Evolutionary conservation across 2,329 filamentous ascomycete genomes (phyloP), one percentile per base, ranked within the genome.

Genomic region (Chaetomiaceae sp.): DNA sequence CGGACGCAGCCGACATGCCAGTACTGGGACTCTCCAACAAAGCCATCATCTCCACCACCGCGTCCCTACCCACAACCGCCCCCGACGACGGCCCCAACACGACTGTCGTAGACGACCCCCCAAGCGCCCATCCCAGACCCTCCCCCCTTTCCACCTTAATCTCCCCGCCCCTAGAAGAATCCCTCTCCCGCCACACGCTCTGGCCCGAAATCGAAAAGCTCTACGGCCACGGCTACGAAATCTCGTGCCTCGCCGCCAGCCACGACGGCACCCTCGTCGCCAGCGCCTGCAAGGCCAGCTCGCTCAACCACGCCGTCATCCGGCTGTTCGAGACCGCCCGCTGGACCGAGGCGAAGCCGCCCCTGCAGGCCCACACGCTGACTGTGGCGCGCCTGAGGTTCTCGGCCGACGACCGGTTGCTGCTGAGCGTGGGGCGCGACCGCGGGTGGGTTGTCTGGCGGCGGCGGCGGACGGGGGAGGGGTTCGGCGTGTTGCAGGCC

Each of bases 171-270:
- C 79, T 90, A 32, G 94, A 99, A 69, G 94, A 97, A 68, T 86
- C 89, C 50, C 81, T 99, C 2, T 87, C 90, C 21, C 84, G 91
- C 8, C 85, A 95, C 68, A 95, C 94, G 0, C 82, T 99, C 29
- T 99, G 91, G 90, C 94, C 94, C 3, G 94, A 99, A 67, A 83
- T 83, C 6, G 94, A 99, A 69, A 99, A 99, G 73, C 80, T 99
- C 1, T 99, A 99, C 71, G 94, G 94, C 1, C 94, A 99, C 71
- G 94, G 94, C 27, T 96, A 96, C 71, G 94, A 99, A 70, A 92
- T 99, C 45, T 95, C 90, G 2, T 87, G 89, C 33, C 81, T 96
- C 14, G 88, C 91, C 10, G 80, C 86, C 7, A 90, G 84, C 64
- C 81, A 88, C 64, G 84, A 90, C 62, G 86, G 87, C 11, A 75